These are phyloP conservation scores for Triadica sebifera DNA, from an alignment of 345 rosid species.

Conservation along the genomic window DNA sequence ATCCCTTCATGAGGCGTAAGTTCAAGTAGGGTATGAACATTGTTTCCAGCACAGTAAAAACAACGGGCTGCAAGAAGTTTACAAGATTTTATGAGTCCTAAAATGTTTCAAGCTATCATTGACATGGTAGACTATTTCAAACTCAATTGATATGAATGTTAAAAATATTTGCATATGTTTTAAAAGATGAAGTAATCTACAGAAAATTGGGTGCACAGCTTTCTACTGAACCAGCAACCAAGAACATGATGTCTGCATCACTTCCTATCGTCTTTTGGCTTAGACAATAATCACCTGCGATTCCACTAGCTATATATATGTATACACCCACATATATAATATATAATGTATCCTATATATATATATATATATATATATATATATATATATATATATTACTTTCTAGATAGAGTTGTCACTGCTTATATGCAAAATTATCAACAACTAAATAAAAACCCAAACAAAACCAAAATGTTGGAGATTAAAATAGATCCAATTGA, in stretches of 20 bases:
- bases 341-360: too few relatives aligned
- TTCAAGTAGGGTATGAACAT: slow-evolving; percentile 58
- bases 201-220: not conserved
- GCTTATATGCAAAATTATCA: not conserved
- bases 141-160: not conserved
- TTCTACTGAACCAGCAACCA: not conserved
- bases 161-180: not conserved
- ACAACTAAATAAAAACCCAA: not conserved
- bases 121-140: not conserved
- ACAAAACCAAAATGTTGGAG: not conserved
- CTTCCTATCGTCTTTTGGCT: too few relatives aligned
- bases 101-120: not conserved
- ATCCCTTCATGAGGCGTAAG: slow-evolving; percentile 48
- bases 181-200: not conserved
- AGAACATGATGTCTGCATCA: not conserved
- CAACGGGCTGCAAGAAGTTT: slow-evolving; percentile 38
- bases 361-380: too few relatives aligned
- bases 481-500: not conserved
- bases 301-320: too few relatives aligned
- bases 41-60: slow-evolving; percentile 40
- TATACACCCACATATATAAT: too few relatives aligned
- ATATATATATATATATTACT: not conserved
- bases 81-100: not conserved
- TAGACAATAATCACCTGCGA: too few relatives aligned
- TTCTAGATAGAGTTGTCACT: not conserved